phyloP scores from a whole-genome alignment of 176 grass and related monocot species.

The Aegilops sharonensis region DNA sequence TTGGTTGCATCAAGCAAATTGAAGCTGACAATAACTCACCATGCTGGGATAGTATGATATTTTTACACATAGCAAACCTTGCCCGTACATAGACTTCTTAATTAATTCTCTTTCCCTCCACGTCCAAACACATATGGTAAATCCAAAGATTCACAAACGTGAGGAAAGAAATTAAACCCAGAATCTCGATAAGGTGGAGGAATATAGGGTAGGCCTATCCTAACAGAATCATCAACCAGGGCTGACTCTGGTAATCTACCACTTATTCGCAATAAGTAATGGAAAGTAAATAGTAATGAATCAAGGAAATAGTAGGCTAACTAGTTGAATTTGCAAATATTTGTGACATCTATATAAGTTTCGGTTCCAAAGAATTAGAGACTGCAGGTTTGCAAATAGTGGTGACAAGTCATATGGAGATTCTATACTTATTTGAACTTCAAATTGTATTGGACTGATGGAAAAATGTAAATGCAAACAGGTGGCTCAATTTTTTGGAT shows the following conservation, averaged over 20 bases:
- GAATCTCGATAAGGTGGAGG: neutral
- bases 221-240: neutral
- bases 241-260: neutral
- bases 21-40: neutral
- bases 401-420: neutral
- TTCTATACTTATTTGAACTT: neutral
- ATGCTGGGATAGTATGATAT: neutral
- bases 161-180: constrained; percentile 1
- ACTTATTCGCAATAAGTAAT: neutral
- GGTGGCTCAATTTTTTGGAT: neutral
- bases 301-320: too few relatives aligned
- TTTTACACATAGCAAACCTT: neutral
- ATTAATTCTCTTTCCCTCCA: neutral
- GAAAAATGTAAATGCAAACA: neutral
- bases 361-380: neutral
- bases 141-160: neutral
- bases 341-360: neutral
- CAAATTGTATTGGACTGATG: neutral
- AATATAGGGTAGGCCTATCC: too few relatives aligned
- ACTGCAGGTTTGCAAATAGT: neutral
- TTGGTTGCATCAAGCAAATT: neutral
- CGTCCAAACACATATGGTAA: neutral
- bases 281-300: neutral
- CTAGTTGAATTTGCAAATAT: constrained; percentile 12
- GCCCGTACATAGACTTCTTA: neutral